phyloP scores from a whole-genome alignment of 139 green algal species.

The Coelastrella sp. region DNA sequence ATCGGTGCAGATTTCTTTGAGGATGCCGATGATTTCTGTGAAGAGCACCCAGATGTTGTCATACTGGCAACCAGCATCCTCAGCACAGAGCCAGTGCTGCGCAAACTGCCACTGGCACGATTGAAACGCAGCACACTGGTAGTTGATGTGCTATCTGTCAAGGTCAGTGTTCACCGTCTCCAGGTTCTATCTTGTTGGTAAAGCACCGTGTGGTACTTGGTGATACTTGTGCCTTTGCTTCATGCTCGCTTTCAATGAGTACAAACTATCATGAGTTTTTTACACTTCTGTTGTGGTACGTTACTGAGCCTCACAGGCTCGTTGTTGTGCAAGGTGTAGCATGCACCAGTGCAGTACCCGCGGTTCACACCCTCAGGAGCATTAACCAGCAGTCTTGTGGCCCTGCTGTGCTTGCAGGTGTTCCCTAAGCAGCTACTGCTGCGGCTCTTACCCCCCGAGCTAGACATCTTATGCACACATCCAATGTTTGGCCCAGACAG shows the following conservation, averaged over 20 bases:
- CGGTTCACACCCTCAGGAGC: too few relatives aligned
- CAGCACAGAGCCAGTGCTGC: slow-evolving; percentile 87
- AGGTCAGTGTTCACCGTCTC: slow-evolving; percentile 61
- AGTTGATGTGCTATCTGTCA: slow-evolving; percentile 98
- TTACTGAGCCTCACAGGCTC: too few relatives aligned
- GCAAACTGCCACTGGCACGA: slow-evolving; percentile 86
- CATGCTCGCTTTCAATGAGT: too few relatives aligned
- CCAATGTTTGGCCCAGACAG: slow-evolving; percentile 99
- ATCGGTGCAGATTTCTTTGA: slow-evolving; percentile 92
- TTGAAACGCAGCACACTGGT: slow-evolving; percentile 95
- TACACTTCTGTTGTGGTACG: too few relatives aligned
- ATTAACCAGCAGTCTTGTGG: background rate
- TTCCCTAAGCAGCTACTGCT: slow-evolving; percentile 97
- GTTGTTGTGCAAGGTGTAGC: too few relatives aligned
- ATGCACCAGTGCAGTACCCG: too few relatives aligned
- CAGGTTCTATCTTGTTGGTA: too few relatives aligned
- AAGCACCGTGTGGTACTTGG: too few relatives aligned
- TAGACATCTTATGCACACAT: slow-evolving; percentile 99
- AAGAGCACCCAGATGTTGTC: slow-evolving; percentile 98
- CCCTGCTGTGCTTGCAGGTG: slow-evolving; percentile 57
- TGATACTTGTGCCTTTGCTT: too few relatives aligned
- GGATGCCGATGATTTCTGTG: slow-evolving; percentile 95
- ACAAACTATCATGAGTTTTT: too few relatives aligned
- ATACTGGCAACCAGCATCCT: slow-evolving; percentile 95
- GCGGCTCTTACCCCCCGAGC: slow-evolving; percentile 75